Evolutionary conservation across 768 basidiomycete genomes (phyloP), one percentile per base, ranked within the genome.

Genomic region (Lactarius hengduanensis): DNA sequence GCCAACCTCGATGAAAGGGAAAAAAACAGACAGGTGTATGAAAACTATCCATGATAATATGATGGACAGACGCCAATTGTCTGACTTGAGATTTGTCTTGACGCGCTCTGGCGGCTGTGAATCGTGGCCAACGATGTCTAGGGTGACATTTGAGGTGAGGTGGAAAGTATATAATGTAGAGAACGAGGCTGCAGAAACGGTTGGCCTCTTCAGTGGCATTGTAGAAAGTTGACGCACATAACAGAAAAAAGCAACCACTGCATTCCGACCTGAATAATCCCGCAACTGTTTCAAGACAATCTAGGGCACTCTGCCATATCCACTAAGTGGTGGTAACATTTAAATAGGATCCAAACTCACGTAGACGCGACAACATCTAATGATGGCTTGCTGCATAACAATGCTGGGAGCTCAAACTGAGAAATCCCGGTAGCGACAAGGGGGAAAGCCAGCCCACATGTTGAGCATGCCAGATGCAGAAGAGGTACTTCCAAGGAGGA

Each of bases 151-250:
- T 97, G 73, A 90, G 85, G 72, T 91, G 86, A 7, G 82, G 77
- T 0, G 97, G 97, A 75, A 93, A 98, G 80, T 95, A 98, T 47
- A 91, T 79, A 79, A 99, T 88, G 78, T 92, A 98, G 2, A 99
- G 84, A 0, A 96, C 82, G 65, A 98, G 81, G 54, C 96, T 98
- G 70, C 4, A n/a, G 8, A 26, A 56, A 7, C 3, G 20, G 30
- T 59, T 16, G 60, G 36, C 54, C 28, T 20, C 45, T 38, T 4
- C n/a, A 55, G n/a, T 58, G 30, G 41, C 10, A 43, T 28, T 60
- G 62, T 28, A 26, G 16, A 2, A 30, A 65, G n/a, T 10, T n/a
- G 18, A 82, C 90, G 62, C 70, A 96, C 96, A 97, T 88, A 61
- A 92, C 68, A 11, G 83, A 85, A 77, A 98, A 98, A 63, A 93